Evolutionary conservation across 768 basidiomycete species (phyloP).

Genomic region (Leccinum aurantiacum): DNA sequence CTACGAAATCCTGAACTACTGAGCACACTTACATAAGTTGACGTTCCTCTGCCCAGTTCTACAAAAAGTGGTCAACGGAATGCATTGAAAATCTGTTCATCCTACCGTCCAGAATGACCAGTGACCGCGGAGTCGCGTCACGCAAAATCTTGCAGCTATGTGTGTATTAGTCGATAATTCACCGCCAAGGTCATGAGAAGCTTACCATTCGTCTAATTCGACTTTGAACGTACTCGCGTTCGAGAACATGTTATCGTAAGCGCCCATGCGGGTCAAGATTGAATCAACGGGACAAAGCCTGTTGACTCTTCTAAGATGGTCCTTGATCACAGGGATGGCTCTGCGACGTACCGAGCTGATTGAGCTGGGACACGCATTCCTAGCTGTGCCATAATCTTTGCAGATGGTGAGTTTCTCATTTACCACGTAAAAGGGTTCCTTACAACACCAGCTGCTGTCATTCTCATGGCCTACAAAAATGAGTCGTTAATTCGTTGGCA

Average conservation of each 20-base stretch:
- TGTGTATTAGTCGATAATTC: neutral
- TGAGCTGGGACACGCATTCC: slow-evolving; percentile 94
- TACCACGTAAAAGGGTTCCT: slow-evolving; percentile 20
- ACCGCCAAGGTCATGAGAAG: neutral
- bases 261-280: slow-evolving; percentile 97
- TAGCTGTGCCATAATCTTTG: slow-evolving; percentile 86
- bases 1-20: neutral
- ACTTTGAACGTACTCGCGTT: slow-evolving; percentile 97
- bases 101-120: slow-evolving; percentile 93
- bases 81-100: neutral
- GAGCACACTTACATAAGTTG: slow-evolving; percentile 68
- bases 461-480: slow-evolving; percentile 69
- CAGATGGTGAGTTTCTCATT: slow-evolving; percentile 6
- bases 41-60: slow-evolving; percentile 96
- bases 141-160: slow-evolving; percentile 87
- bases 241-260: slow-evolving; percentile 96
- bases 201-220: slow-evolving; percentile 93
- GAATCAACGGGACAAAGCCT: slow-evolving; percentile 88
- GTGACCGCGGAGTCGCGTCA: slow-evolving; percentile 89
- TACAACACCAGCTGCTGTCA: slow-evolving; percentile 93
- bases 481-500: neutral
- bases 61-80: slow-evolving; percentile 12
- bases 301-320: slow-evolving; percentile 9
- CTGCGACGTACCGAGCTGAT: slow-evolving; percentile 59
- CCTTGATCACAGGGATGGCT: neutral